Percentiles rank a stretch among this genome's conserved stretches.
Evolutionary conservation across 2,329 filamentous ascomycete species (phyloP).

Genomic region (Colletotrichum liriopes): DNA sequence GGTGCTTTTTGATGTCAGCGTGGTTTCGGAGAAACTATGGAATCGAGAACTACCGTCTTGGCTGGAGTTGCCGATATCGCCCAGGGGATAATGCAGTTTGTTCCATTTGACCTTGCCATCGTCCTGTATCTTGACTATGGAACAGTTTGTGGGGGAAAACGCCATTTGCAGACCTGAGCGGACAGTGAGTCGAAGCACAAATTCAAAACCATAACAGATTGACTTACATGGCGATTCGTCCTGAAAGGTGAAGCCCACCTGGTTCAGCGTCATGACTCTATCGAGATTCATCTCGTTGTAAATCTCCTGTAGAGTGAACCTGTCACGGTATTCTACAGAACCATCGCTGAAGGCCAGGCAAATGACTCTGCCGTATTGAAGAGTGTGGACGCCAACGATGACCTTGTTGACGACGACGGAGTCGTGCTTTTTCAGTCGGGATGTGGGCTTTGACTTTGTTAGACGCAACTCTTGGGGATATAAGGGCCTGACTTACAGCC

Average conservation of each 20-base stretch:
- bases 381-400: conserved; percentile 76
- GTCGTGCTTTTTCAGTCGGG: conserved; percentile 74
- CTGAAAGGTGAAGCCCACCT: conserved; percentile 83
- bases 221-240: conserved; percentile 75
- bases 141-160: conserved; percentile 73
- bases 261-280: conserved; percentile 78
- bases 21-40: conserved; percentile 37
- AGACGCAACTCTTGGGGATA: background rate
- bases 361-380: conserved; percentile 80
- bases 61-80: conserved; percentile 64
- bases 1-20: conserved; percentile 57
- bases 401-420: conserved; percentile 80
- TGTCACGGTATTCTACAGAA: conserved; percentile 84
- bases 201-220: background rate
- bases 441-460: conserved; percentile 46
- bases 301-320: conserved; percentile 79
- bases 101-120: conserved; percentile 74
- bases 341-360: conserved; percentile 86
- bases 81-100: conserved; percentile 65
- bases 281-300: conserved; percentile 75
- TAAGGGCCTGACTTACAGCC: conserved; percentile 42
- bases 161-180: conserved; percentile 70
- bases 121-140: conserved; percentile 71
- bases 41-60: conserved; percentile 61
- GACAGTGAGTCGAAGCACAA: conserved; percentile 1